phyloP scores from a whole-genome alignment of 345 rosid species.

The Hypericum perforatum region DNA sequence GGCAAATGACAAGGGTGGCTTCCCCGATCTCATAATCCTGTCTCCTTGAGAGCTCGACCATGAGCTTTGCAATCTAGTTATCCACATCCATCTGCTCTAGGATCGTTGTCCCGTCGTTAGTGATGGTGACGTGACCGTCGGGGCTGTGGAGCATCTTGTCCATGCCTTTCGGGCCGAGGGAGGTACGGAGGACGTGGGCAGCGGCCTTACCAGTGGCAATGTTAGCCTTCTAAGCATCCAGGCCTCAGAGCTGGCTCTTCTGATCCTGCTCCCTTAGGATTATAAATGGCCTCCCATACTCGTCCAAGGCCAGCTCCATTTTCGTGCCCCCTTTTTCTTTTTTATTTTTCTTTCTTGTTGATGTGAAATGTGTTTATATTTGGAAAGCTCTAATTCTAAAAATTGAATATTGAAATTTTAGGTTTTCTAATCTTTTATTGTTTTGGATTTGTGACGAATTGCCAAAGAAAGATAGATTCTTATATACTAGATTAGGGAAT shows the following conservation, averaged over 20 bases:
- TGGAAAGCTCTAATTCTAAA: too few relatives aligned
- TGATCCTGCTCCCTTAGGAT: constrained; percentile 69
- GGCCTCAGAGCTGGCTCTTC: constrained; percentile 68
- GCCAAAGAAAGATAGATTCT: too few relatives aligned
- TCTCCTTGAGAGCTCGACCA: constrained; percentile 88
- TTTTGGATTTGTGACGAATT: too few relatives aligned
- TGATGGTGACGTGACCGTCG: constrained; percentile 84
- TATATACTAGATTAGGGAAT: too few relatives aligned
- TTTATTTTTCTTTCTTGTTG: background rate
- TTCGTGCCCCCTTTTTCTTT: background rate
- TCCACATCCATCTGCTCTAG: constrained; percentile 99
- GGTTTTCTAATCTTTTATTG: too few relatives aligned
- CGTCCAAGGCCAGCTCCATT: constrained; percentile 96
- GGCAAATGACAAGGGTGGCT: constrained; percentile 93
- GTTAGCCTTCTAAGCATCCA: constrained; percentile 93
- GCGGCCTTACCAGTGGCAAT: constrained; percentile 86
- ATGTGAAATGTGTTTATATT: background rate
- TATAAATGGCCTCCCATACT: constrained; percentile 82
- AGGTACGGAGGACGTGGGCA: constrained; percentile 87
- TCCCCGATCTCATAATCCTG: constrained; percentile 99
- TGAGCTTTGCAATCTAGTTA: constrained; percentile 85
- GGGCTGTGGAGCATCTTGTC: constrained; percentile 98
- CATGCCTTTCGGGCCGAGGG: constrained; percentile 98
- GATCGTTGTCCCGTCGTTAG: constrained; percentile 95
- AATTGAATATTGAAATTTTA: too few relatives aligned